Evolutionary conservation across 2,329 filamentous ascomycete species (phyloP).

Genomic region (Aspergillus candidus): DNA sequence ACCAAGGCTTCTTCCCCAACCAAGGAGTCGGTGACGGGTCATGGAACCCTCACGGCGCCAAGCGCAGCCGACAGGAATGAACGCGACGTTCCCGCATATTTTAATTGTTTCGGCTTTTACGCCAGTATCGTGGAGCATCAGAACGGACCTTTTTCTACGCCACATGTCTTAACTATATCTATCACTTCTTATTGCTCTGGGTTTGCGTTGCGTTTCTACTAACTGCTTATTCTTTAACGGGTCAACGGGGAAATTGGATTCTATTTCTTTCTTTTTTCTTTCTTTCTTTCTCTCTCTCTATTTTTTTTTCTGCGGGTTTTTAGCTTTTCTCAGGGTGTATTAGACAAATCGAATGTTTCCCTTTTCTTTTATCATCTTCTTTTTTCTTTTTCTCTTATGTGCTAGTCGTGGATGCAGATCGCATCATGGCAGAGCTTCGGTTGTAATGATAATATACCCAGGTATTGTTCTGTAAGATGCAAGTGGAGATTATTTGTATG

Average conservation of each 20-base stretch:
- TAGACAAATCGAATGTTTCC: slow-evolving; percentile 20
- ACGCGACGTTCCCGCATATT: slow-evolving; percentile 1
- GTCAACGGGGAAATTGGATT: slow-evolving; percentile 15
- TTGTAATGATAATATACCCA: too few relatives aligned
- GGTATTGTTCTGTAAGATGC: too few relatives aligned
- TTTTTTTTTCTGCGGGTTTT: slow-evolving; percentile 7
- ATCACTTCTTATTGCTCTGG: slow-evolving; percentile 5
- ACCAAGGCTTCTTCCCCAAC: slow-evolving; percentile 63
- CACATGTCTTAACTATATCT: slow-evolving; percentile 9
- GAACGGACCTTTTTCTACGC: slow-evolving; percentile 7
- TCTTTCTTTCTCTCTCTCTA: slow-evolving; percentile 4
- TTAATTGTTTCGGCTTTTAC: background rate
- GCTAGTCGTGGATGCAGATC: too few relatives aligned
- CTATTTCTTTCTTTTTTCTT: slow-evolving; percentile 5
- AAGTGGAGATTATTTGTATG: too few relatives aligned
- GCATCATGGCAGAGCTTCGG: too few relatives aligned
- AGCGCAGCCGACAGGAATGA: slow-evolving; percentile 68
- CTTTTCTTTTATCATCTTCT: slow-evolving; percentile 1
- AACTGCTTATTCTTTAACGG: slow-evolving; percentile 7
- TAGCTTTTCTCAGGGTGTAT: slow-evolving; percentile 21
- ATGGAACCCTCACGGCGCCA: slow-evolving; percentile 77
- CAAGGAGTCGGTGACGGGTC: slow-evolving; percentile 51
- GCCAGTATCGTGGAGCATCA: too few relatives aligned
- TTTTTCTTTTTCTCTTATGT: too few relatives aligned
- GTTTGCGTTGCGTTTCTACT: slow-evolving; percentile 5